These are phyloP conservation scores for Metschnikowia orientalis DNA, from an alignment of 805 yeast genomes.

Conservation along the genomic window DNA sequence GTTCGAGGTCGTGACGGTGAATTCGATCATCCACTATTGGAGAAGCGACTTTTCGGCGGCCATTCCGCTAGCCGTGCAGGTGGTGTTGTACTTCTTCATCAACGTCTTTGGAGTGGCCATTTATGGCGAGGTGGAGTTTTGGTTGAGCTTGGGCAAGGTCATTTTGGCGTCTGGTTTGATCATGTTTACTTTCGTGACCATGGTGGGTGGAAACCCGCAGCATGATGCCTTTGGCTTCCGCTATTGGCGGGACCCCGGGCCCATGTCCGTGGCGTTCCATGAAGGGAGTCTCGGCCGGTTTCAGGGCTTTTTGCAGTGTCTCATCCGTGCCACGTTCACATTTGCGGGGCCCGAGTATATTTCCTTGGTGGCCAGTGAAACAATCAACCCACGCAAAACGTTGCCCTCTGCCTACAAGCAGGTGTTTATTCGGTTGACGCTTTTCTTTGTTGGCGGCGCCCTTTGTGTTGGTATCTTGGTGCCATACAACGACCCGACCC, in stretches of 20 bases:
- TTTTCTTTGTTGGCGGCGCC: constrained; percentile 70
- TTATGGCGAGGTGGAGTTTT: constrained; percentile 55
- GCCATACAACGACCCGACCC: constrained; percentile 59
- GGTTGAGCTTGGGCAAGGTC: constrained; percentile 39
- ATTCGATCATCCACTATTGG: constrained; percentile 79
- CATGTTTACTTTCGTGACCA: constrained; percentile 18
- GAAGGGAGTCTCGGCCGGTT: constrained; percentile 60
- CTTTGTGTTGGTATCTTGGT: constrained; percentile 75
- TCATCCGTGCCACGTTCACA: constrained; percentile 70
- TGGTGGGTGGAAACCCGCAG: constrained; percentile 22
- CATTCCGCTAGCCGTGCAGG: constrained; percentile 61
- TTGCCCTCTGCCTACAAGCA: constrained; percentile 77
- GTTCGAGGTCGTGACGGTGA: constrained; percentile 77
- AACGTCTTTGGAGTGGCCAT: constrained; percentile 42
- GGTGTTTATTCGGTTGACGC: constrained; percentile 62
- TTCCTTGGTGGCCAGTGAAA: constrained; percentile 82
- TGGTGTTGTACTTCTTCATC: constrained; percentile 56
- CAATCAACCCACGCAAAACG: constrained; percentile 62
- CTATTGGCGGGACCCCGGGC: constrained; percentile 19
- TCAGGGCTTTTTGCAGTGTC: constrained; percentile 66
- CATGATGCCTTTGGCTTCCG: constrained; percentile 20
- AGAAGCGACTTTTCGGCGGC: constrained; percentile 71
- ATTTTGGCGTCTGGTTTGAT: constrained; percentile 20
- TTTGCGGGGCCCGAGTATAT: constrained; percentile 86
- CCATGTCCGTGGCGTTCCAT: constrained; percentile 17